Base-by-base conservation (phyloP, 352 stramenopile species). In the Globisporangium camurandrum region DNA sequence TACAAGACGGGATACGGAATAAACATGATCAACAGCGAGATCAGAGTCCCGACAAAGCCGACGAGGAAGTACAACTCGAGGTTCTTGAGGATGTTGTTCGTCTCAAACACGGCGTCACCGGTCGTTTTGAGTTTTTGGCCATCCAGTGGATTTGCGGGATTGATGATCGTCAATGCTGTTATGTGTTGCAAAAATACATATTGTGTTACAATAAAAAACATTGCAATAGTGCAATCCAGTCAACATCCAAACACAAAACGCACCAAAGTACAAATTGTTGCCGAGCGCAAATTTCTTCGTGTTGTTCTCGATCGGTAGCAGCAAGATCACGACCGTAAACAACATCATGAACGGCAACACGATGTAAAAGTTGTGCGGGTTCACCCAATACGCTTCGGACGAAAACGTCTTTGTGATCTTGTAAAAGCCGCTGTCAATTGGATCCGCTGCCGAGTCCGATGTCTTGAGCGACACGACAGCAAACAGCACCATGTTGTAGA, bases 401-500 rank as follows among this genome's bases (percentile, higher is more conserved):
- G 57, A 78, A 23, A 86, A 83, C 17, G 69, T 67, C 48, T 69
- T 70, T 9, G 53, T 61, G 67, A 86, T 72, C 9, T 64, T 43
- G 33, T 64, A 63, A 47, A 77, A 82, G n/a, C n/a, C n/a, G 4
- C 69, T 67, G 4, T 68, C 58, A 48, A 57, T 56, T 2, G 59
- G 53, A 22, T 56, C 46, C 0, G 66, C 33, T 2, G 28, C n/a
- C 7, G 49, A 51, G 5, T 80, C 54, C 10, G 71, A 75, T 24
- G 58, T 54, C 20, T 58, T 57, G 16, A 78, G 49, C 9, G 66
- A 23, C 51, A 72, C 65, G 41, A 57, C 53, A 20, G 65, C 52
- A 37, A 84, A 87, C 8, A 87, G 33, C 26, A 71, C 57, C 41
- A 80, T 78, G 54, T 85, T 85, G 68, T 81, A 87, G 14, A 87